Evolutionary conservation across 2,329 filamentous ascomycete genomes (phyloP).

Genomic region (Sporothrix schenckii): DNA sequence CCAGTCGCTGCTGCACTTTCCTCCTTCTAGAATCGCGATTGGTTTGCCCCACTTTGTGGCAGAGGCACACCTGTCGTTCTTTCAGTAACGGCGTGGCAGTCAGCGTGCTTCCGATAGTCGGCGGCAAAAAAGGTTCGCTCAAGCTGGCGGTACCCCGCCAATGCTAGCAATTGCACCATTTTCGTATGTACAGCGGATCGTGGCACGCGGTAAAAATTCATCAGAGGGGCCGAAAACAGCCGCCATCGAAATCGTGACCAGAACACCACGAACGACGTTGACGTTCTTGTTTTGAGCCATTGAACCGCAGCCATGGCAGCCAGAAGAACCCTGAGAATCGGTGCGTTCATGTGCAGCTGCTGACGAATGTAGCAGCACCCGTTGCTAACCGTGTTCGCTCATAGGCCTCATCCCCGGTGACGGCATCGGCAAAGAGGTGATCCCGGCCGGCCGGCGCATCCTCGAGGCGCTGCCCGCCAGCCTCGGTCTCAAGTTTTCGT

Average conservation of each 20-base stretch:
- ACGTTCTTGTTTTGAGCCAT: slow-evolving; percentile 38
- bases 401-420: slow-evolving; percentile 94
- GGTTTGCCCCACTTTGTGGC: slow-evolving; percentile 4
- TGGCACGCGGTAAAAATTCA: slow-evolving; percentile 24
- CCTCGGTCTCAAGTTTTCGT: slow-evolving; percentile 90
- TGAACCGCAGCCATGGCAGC: slow-evolving; percentile 58
- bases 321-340: slow-evolving; percentile 64
- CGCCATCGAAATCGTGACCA: slow-evolving; percentile 11
- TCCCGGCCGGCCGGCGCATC: slow-evolving; percentile 86
- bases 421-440: slow-evolving; percentile 97
- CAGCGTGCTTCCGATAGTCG: slow-evolving; percentile 34
- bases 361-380: neutral
- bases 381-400: slow-evolving; percentile 2
- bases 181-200: slow-evolving; percentile 16
- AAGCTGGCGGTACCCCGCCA: slow-evolving; percentile 30
- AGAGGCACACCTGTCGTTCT: slow-evolving; percentile 1
- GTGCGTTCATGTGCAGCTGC: slow-evolving; percentile 47
- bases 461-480: slow-evolving; percentile 92
- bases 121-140: slow-evolving; percentile 21
- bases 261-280: neutral
- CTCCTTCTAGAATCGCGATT: slow-evolving; percentile 30
- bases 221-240: slow-evolving; percentile 28
- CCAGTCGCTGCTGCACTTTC: slow-evolving; percentile 4
- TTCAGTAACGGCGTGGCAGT: neutral
- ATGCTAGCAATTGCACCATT: slow-evolving; percentile 29